Evolutionary conservation across 2,329 filamentous ascomycete species (phyloP), one percentile per base, ranked within the genome.

Genomic region (Zymoseptoria ardabiliae): DNA sequence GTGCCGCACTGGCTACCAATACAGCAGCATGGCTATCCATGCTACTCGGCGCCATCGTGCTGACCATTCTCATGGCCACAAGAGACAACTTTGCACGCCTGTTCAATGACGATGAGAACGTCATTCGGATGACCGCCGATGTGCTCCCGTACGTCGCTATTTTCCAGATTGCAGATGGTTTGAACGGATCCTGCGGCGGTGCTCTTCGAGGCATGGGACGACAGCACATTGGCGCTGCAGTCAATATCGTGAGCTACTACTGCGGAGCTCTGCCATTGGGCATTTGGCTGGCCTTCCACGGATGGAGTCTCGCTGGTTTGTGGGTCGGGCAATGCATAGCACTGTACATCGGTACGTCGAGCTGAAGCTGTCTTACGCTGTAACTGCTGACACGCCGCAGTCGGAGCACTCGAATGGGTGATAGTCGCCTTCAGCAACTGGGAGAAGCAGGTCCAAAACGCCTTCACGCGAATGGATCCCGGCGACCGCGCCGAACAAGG

Each of bases 111-210:
- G 90, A 96, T 66, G 74, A 82, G 20, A 75, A 80, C 0, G 91
- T 96, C 0, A 80, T 95, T 50, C 76, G 72, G 8, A 82, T 96
- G 0, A 92, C 91, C 0, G 84, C 87, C 0, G 77, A 86, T 17
- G 88, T 96, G 23, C 86, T 96, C 79, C 91, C 91, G 0, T 93
- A 86, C 67, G 91, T 96, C 0, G 91, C 91, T 0, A 78, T 96
- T 2, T 96, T 96, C 74, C 91, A 96, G 76, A 92, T 96, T 61
- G 90, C 91, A 0, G 91, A 96, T 71, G 91, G 91, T 0, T 76
- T 96, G 35, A 94, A 94, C 68, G 90, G 91, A 1, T 89, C 85
- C 61, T 96, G 91, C 69, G 91, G 91, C 1, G 91, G 91, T 1
- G 85, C 85, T 20, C 75, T 96, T 13, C 77, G 91, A 64, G 91